Evolutionary conservation across 345 rosid species (phyloP), one percentile per base, ranked within the genome.

Genomic region (Arabidopsis arenosa): DNA sequence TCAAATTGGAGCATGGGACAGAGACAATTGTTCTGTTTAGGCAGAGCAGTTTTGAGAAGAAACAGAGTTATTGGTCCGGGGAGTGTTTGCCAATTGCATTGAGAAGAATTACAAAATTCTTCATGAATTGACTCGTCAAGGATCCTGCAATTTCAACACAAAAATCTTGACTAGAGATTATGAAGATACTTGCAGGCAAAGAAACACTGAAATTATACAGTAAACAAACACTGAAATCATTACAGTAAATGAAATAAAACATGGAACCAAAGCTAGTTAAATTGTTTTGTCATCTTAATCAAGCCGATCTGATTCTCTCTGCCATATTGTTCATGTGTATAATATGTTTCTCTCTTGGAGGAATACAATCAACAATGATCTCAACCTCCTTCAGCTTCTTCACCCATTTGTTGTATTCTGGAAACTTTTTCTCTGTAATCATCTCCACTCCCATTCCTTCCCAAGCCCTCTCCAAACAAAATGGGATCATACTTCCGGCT

Each of bases 1-100:
- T 87, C 93, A 7, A 95, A 95, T 39, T 92, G 99, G 97, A 95
- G 98, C 84, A 90, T 90, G 93, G 98, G 99, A 62, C 99, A 95
- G 70, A 79, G 98, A 61, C 99, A 95, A 28, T 30, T 90, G 66
- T 92, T 92, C 77, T 90, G 98, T 78, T 70, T 92, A 76, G 99
- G 99, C 2, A 93, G 98, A n/a, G 96, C 94, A 1, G 96, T 95
- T 62, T 63, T 92, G 79, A 86, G 97, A 73, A 89, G 89, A 82
- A 92, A 96, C 73, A 82, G 91, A 70, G 72, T 21, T 95, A 51
- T 70, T 95, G 63, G 98, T 92, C 59, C 93, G 23, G 23, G 1
- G 23, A 21, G 23, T 21, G 1, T 21, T 21, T 21, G 23, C 23
- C 23, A 21, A 21, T 21, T 21, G 23, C 23, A 21, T n/a, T n/a